Conservation (phyloP, 2,329 filamentous ascomycete species). For the Colletotrichum caudatum region DNA sequence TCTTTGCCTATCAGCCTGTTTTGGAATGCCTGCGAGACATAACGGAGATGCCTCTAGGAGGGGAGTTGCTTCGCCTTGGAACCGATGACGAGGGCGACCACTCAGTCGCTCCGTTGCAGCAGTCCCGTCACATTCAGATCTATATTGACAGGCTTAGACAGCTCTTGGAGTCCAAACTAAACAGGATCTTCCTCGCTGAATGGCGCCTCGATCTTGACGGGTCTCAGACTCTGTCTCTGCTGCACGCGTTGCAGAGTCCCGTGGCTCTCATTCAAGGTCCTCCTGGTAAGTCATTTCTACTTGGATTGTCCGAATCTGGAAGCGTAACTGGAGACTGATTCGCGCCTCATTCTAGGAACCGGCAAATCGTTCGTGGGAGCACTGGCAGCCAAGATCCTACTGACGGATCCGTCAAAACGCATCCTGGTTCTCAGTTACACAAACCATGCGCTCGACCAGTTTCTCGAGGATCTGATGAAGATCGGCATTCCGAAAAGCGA, state of each 20-base stretch:
- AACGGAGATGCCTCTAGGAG: constrained; percentile 65
- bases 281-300: constrained; percentile 63
- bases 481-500: constrained; percentile 62
- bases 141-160: not conserved
- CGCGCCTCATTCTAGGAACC: constrained; percentile 63
- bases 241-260: constrained; percentile 62
- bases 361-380: constrained; percentile 83
- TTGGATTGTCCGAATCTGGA: not conserved
- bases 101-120: not conserved
- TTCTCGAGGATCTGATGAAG: constrained; percentile 70
- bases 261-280: constrained; percentile 78
- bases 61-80: constrained; percentile 59
- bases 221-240: constrained; percentile 69
- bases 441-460: constrained; percentile 75
- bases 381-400: constrained; percentile 67
- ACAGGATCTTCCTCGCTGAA: constrained; percentile 10
- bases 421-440: constrained; percentile 77
- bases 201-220: constrained; percentile 45
- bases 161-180: not conserved
- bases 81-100: not conserved
- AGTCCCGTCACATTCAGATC: not conserved
- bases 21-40: constrained; percentile 69
- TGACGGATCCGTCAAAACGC: constrained; percentile 59
- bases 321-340: not conserved
- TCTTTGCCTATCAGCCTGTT: constrained; percentile 78